Conservation (phyloP, 1,284 basidiomycete genomes). For the Ustilago crameri region DNA sequence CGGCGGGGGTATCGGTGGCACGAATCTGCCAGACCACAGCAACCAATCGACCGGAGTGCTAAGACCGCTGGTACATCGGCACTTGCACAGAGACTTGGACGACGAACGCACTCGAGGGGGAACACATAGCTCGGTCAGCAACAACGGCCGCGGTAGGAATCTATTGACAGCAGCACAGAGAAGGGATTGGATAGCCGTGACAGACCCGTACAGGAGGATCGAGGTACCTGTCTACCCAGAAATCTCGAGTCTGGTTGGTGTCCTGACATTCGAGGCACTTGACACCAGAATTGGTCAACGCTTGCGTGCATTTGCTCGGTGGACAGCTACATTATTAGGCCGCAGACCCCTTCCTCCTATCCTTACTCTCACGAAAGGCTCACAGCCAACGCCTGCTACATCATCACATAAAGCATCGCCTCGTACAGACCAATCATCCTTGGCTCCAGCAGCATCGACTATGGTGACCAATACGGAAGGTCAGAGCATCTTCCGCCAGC, state of each 20-base stretch:
- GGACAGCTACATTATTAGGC: constrained; percentile 6
- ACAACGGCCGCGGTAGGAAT: not conserved
- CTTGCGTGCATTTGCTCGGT: constrained; percentile 8
- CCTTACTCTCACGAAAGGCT: not conserved
- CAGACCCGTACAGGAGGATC: constrained; percentile 31
- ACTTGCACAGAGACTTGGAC: not conserved
- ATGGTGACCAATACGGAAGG: constrained; percentile 2
- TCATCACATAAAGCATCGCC: not conserved
- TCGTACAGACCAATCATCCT: not conserved
- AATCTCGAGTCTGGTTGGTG: constrained; percentile 29
- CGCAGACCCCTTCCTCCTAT: not conserved
- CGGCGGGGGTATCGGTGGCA: constrained; percentile 41
- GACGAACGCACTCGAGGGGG: not conserved
- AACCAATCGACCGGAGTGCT: constrained; percentile 5
- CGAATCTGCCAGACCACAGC: constrained; percentile 21
- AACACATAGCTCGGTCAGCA: not conserved
- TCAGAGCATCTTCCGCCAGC: constrained; percentile 12
- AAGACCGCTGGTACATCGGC: constrained; percentile 11
- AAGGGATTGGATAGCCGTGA: constrained; percentile 50
- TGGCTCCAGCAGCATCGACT: not conserved
- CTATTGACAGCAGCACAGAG: constrained; percentile 18
- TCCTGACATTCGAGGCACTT: constrained; percentile 27
- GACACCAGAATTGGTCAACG: constrained; percentile 19
- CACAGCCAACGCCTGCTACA: not conserved
- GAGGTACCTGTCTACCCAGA: constrained; percentile 40